Evolutionary conservation across 257 asterid genomes (phyloP), one percentile per base, ranked within the genome.

Genomic region (Phtheirospermum japonicum): DNA sequence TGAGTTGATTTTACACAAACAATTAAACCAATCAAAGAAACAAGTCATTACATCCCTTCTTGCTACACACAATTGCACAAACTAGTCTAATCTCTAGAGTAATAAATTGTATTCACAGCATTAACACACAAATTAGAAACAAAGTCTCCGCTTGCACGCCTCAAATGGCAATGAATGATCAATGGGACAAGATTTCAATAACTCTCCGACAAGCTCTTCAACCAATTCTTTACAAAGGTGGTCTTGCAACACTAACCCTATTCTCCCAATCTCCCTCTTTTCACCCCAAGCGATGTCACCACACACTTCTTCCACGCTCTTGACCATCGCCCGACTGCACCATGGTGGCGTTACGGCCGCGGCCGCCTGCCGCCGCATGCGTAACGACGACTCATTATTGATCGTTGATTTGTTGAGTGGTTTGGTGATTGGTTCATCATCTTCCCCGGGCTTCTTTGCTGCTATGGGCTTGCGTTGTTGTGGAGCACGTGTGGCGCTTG

Each of bases 301-400:
- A 53, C 95, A 89, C 75, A 83, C 97, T 80, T 89, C 88, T 19
- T 85, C 90, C 4, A 89, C 85, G 23, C 85, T 89, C 64, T 77
- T 56, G 14, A 76, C 76, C 97, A 84, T 79, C 0, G 92, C 89
- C 69, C 70, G 63, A 71, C 82, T 89, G 70, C 82, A 71, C 82
- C 76, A 72, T 18, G 67, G 64, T 11, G 69, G 74, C 2, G 83
- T 37, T 17, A 70, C n/a, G 2, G 76, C 53, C 0, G 73, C 74
- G 30, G 54, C 54, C 3, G 74, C 77, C 59, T 59, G 74, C 17
- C 73, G 79, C 57, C 73, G 69, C 73, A 69, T 64, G 30, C 30
- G 56, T 0, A 77, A 42, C 10, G 85, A 63, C 20, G 81, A 73
- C 13, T 72, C 72, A 2, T 13, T 9, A 2, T 13, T 9, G 13